These are phyloP conservation scores for Saposhnikovia divaricata DNA, from an alignment of 129 eudicot species.

Conservation along the genomic window DNA sequence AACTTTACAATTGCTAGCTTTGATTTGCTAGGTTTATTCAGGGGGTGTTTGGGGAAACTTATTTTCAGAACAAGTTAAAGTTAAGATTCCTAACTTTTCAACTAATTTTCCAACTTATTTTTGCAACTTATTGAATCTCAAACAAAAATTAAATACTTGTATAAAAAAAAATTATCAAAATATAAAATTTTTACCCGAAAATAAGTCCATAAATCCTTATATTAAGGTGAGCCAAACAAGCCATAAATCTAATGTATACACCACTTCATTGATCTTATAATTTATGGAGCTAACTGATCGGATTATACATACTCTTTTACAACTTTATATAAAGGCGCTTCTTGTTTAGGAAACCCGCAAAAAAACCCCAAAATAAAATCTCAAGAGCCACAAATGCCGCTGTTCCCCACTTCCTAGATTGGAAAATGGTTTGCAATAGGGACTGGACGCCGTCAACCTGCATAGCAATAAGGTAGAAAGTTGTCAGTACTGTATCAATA, in stretches of 20 bases:
- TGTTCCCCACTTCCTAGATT: conserved; percentile 71
- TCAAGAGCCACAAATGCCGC: conserved; percentile 64
- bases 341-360: conserved; percentile 70
- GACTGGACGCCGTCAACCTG: conserved; percentile 55
- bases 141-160: too few species aligned
- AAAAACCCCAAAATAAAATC: conserved; percentile 71
- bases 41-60: too few species aligned
- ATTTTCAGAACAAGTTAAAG: too few species aligned
- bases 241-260: background rate
- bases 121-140: too few species aligned
- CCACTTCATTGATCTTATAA: background rate
- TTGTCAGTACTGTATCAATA: background rate
- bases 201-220: too few species aligned
- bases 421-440: conserved; percentile 36
- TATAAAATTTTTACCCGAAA: too few species aligned
- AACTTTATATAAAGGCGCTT: conserved; percentile 56
- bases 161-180: too few species aligned
- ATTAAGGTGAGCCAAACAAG: too few species aligned
- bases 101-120: too few species aligned
- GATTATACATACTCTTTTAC: background rate
- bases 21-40: background rate
- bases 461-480: conserved; percentile 9
- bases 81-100: too few species aligned
- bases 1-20: background rate
- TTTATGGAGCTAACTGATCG: background rate